Percentiles rank a stretch among this genome's conserved stretches.
Conservation (phyloP, 495 filamentous ascomycete species). For the Entonaema liquescens region DNA sequence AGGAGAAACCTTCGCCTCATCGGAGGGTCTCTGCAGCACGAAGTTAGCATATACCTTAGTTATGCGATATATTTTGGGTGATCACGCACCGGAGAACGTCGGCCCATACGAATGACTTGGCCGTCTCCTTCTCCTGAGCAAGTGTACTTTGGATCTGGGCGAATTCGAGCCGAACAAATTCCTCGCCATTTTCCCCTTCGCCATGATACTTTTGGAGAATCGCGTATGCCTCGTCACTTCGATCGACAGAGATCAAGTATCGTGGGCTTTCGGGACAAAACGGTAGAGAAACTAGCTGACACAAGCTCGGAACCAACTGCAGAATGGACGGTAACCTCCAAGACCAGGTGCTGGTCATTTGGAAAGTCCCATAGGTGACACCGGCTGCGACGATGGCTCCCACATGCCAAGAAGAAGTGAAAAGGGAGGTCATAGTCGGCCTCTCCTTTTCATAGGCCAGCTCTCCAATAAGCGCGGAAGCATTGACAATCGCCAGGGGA, state of each 20-base stretch:
- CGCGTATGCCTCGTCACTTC: conserved; percentile 60
- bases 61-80: neutral
- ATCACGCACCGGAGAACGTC: conserved; percentile 55
- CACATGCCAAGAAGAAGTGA: conserved; percentile 67
- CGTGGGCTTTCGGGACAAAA: conserved; percentile 62
- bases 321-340: conserved; percentile 68
- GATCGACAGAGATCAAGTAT: conserved; percentile 57
- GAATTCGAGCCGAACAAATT: conserved; percentile 62
- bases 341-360: conserved; percentile 62
- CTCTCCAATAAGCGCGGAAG: conserved; percentile 67
- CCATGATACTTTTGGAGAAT: conserved; percentile 67
- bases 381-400: conserved; percentile 65
- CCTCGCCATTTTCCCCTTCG: conserved; percentile 60
- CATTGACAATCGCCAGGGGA: conserved; percentile 67
- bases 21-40: conserved; percentile 48
- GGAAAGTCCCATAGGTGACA: conserved; percentile 64
- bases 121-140: conserved; percentile 57
- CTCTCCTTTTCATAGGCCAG: conserved; percentile 67
- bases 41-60: conserved; percentile 1
- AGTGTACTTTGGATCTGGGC: conserved; percentile 65
- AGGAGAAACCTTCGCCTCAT: conserved; percentile 63
- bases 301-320: conserved; percentile 58
- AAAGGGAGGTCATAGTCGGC: conserved; percentile 66
- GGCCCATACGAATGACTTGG: conserved; percentile 57
- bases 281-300: conserved; percentile 61